Conservation (phyloP, 495 filamentous ascomycete species). For the Aspergillus sclerotiicarbonarius region DNA sequence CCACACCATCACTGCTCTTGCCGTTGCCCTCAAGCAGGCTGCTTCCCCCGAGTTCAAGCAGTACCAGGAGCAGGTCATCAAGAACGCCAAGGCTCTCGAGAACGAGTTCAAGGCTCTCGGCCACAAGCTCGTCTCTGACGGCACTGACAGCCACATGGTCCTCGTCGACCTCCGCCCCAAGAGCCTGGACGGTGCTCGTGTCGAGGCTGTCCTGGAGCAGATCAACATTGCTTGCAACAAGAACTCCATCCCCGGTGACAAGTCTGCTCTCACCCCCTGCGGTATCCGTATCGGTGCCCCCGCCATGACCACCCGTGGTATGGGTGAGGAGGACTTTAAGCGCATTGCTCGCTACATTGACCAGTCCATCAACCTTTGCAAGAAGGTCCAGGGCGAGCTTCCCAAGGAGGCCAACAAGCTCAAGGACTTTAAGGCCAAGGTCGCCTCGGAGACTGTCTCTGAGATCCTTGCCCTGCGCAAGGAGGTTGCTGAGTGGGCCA, state of each 20-base stretch:
- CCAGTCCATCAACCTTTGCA: conserved; percentile 74
- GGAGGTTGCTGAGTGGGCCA: conserved; percentile 87
- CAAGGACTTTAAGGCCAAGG: conserved; percentile 98
- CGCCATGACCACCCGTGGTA: conserved; percentile 93
- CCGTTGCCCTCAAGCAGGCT: conserved; percentile 95
- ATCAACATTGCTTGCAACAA: conserved; percentile 99
- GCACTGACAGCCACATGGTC: conserved; percentile 98
- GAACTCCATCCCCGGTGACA: conserved; percentile 97
- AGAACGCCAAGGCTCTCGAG: conserved; percentile 34
- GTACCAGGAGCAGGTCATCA: conserved; percentile 90
- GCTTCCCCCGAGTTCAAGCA: conserved; percentile 89
- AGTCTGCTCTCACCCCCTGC: conserved; percentile 90
- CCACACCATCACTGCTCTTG: conserved; percentile 98
- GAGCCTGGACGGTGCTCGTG: conserved; percentile 63
- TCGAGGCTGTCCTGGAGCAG: conserved; percentile 95
- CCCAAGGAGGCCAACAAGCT: conserved; percentile 98
- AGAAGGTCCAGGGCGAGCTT: conserved; percentile 75
- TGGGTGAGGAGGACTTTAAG: conserved; percentile 91
- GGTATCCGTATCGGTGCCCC: conserved; percentile 96
- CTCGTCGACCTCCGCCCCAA: conserved; percentile 31
- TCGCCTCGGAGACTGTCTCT: conserved; percentile 69
- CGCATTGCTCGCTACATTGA: conserved; percentile 88
- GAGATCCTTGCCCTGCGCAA: conserved; percentile 80
- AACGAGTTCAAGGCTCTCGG: conserved; percentile 25
- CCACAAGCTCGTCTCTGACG: conserved; percentile 81